Conservation (phyloP, 2,329 filamentous ascomycete species). For the Pseudocercospora pini-densiflorae region DNA sequence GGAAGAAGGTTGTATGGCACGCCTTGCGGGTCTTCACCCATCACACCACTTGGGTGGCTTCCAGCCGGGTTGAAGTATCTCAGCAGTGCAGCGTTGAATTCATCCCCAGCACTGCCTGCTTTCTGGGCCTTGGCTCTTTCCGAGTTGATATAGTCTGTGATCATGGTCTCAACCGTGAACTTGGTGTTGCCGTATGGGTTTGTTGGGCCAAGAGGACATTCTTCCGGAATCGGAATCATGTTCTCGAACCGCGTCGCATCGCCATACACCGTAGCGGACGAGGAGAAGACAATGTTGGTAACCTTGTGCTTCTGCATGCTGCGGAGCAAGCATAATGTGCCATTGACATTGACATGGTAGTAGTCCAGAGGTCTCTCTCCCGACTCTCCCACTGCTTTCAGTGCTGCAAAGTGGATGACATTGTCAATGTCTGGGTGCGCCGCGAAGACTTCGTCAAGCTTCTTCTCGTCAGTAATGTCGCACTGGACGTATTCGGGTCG, state of each 20-base stretch:
- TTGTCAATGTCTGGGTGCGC: conserved; percentile 94
- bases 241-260: conserved; percentile 93
- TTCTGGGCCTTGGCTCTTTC: conserved; percentile 84
- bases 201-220: conserved; percentile 93
- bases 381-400: conserved; percentile 98
- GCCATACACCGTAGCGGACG: conserved; percentile 96
- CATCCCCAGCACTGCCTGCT: conserved; percentile 73
- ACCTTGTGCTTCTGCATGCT: conserved; percentile 91
- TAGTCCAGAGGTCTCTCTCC: conserved; percentile 94
- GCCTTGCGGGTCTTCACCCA: conserved; percentile 97
- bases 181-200: conserved; percentile 99
- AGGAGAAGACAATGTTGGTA: conserved; percentile 97
- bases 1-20: conserved; percentile 96
- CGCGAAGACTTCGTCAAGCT: conserved; percentile 82
- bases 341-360: conserved; percentile 95
- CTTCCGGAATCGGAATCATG: conserved; percentile 99
- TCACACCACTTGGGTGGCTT: conserved; percentile 90
- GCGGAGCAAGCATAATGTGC: conserved; percentile 83
- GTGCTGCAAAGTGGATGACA: conserved; percentile 97
- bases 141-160: conserved; percentile 86
- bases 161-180: conserved; percentile 86
- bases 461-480: conserved; percentile 85
- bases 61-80: conserved; percentile 98
- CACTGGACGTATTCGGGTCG: conserved; percentile 81
- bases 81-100: conserved; percentile 91